Base-by-base conservation (phyloP, 2,329 filamentous ascomycete species). In the Neopestalotiopsis rosae region DNA sequence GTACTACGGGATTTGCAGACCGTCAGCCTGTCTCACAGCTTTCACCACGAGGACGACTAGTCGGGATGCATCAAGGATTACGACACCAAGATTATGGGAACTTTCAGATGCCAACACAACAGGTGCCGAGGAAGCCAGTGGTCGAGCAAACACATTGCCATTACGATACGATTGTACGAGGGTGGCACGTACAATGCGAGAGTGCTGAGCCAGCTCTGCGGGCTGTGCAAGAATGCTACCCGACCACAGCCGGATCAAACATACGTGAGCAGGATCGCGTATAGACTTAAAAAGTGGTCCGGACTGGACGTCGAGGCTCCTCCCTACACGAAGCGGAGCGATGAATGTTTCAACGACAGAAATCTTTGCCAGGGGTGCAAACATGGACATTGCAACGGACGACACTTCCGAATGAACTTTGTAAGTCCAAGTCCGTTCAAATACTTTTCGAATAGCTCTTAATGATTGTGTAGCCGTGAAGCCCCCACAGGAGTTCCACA, bases 191-290 rank as follows among this genome's bases (percentile, higher is more conserved):
- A 83, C 72, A 81, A 82, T 64, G 81, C 75, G 0, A 57, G 74
- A 2, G 78, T 83, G 0, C 83, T 78, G 68, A 74, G 79, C 56
- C 81, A 83, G 67, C 76, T 75, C 1, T 84, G 81, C 74, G 72
- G 66, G 6, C 1, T 5, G 1, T 83, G 78, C 72, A 71, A 78
- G 0, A 12, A 5, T 4, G 69, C 80, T 2, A 76, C 80, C 1
- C 7, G n/a, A 17, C n/a, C 9, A 52, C 45, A 17, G 45, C 61
- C 2, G 2, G 69, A 82, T 34, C 34, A 71, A 0, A 77, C 76
- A 0, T 83, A 83, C 58, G 71, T 77, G 1, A 77, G 82, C 2
- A 72, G 80, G 4, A 69, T 83, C 0, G 70, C 74, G 0, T 81
- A 81, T 64, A 75, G 81, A 1, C 71, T 83, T 4, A 81, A 79